Evolutionary conservation across 2,329 filamentous ascomycete species (phyloP).

Genomic region (Spiromastix sp.): DNA sequence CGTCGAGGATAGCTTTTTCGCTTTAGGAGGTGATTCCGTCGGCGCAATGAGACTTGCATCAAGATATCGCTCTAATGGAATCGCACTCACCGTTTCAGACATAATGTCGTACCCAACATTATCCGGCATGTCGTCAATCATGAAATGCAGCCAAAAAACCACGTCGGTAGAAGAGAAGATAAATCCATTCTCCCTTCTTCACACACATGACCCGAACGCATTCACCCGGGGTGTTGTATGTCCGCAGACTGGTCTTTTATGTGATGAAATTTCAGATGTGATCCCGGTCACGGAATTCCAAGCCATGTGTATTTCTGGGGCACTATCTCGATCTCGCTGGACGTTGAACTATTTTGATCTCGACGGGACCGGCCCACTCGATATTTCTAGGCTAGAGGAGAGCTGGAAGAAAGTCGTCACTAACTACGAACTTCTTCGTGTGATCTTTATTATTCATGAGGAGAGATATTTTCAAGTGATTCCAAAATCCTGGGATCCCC

Average conservation of each 20-base stretch:
- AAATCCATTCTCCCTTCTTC: no score
- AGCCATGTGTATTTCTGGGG: slow-evolving; percentile 47
- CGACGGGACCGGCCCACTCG: slow-evolving; percentile 38
- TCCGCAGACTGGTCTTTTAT: slow-evolving; percentile 35
- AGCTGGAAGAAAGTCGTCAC: slow-evolving; percentile 43
- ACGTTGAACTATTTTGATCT: slow-evolving; percentile 56
- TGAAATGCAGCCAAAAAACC: no score
- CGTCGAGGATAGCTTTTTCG: slow-evolving; percentile 25
- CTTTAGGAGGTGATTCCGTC: slow-evolving; percentile 31
- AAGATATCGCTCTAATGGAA: not conserved
- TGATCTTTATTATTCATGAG: slow-evolving; percentile 49
- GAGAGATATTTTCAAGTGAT: slow-evolving; percentile 46
- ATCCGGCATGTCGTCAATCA: no score
- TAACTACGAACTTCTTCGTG: slow-evolving; percentile 55
- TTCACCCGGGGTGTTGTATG: no score
- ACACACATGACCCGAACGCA: no score
- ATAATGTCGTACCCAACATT: no score
- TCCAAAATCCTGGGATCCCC: no score
- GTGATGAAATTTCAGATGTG: slow-evolving; percentile 41
- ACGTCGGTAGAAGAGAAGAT: no score
- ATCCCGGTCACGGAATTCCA: slow-evolving; percentile 47
- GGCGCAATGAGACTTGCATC: slow-evolving; percentile 21
- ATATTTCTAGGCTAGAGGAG: slow-evolving; percentile 36
- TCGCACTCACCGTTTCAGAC: slow-evolving; percentile 5
- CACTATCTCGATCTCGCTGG: slow-evolving; percentile 45